These are phyloP conservation scores for Gossypium thurberi DNA, from an alignment of 345 rosid species.

Conservation along the genomic window DNA sequence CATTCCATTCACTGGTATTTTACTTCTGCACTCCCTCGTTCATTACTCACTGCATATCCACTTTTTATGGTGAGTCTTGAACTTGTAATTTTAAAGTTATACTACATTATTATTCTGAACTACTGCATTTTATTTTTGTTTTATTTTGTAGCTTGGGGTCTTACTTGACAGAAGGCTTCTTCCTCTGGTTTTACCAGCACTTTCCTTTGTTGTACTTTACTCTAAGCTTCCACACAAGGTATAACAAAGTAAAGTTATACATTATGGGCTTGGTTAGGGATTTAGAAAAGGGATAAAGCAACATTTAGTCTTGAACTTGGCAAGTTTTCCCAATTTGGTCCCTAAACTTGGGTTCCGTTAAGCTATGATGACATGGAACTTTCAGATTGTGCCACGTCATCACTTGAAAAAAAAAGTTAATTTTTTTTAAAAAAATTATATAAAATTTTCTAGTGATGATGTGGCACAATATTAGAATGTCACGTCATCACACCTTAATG, in stretches of 20 bases:
- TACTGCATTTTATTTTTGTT: background rate
- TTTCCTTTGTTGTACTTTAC: constrained; percentile 70
- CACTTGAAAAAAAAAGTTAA: no score
- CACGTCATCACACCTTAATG: no score
- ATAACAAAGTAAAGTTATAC: constrained; percentile 13
- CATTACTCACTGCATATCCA: constrained; percentile 79
- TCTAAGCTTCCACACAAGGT: constrained; percentile 99
- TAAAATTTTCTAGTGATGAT: no score
- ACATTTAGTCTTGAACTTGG: no score
- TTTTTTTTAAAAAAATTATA: no score
- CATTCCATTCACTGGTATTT: constrained; percentile 89
- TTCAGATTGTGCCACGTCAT: no score
- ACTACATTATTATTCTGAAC: background rate
- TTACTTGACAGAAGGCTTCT: constrained; percentile 73
- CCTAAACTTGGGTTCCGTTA: no score
- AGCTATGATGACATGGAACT: no score
- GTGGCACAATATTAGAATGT: no score
- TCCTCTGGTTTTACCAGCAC: constrained; percentile 52
- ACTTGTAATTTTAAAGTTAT: constrained; percentile 2
- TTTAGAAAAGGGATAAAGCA: background rate
- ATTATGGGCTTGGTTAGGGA: constrained; percentile 17
- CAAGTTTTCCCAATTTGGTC: no score
- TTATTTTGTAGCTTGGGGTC: constrained; percentile 65
- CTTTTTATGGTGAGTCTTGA: constrained; percentile 65
- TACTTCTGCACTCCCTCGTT: constrained; percentile 93